Evolutionary conservation across 2,329 filamentous ascomycete species (phyloP).

Genomic region (Cucurbitaria berberidis): DNA sequence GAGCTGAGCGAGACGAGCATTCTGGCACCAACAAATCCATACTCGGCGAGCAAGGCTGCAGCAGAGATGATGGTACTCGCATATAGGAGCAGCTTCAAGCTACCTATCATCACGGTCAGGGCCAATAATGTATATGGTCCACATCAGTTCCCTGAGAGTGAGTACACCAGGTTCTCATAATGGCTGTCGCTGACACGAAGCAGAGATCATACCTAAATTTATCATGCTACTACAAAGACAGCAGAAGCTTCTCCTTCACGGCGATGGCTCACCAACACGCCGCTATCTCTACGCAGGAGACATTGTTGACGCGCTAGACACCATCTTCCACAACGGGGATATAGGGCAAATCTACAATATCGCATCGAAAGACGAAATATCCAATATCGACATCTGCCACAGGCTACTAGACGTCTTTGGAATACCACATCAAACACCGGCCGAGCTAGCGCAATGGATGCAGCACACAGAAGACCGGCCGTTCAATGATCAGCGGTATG

Average conservation of each 20-base stretch:
- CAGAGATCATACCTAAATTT: constrained; percentile 86
- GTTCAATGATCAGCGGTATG: constrained; percentile 55
- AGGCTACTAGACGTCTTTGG: constrained; percentile 69
- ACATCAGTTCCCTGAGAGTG: constrained; percentile 83
- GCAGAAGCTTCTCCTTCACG: constrained; percentile 74
- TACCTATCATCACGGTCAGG: constrained; percentile 79
- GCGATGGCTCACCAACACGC: constrained; percentile 75
- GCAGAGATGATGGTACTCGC: constrained; percentile 87
- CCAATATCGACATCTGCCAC: constrained; percentile 72
- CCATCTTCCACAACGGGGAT: constrained; percentile 77
- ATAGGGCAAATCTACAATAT: constrained; percentile 84
- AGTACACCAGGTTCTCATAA: constrained; percentile 37
- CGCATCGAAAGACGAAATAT: constrained; percentile 77
- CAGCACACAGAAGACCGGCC: constrained; percentile 79
- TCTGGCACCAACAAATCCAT: constrained; percentile 80
- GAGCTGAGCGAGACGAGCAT: constrained; percentile 76
- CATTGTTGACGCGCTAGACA: constrained; percentile 82
- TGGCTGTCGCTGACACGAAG: constrained; percentile 13
- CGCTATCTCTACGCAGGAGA: constrained; percentile 81
- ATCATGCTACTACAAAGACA: constrained; percentile 71
- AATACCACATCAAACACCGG: constrained; percentile 50
- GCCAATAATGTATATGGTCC: constrained; percentile 88
- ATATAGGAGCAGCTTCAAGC: constrained; percentile 82
- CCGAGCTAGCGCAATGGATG: constrained; percentile 67
- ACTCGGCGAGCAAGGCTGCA: constrained; percentile 79